Evolutionary conservation across 345 rosid genomes (phyloP), one percentile per base, ranked within the genome.

Genomic region (Salix caprea): DNA sequence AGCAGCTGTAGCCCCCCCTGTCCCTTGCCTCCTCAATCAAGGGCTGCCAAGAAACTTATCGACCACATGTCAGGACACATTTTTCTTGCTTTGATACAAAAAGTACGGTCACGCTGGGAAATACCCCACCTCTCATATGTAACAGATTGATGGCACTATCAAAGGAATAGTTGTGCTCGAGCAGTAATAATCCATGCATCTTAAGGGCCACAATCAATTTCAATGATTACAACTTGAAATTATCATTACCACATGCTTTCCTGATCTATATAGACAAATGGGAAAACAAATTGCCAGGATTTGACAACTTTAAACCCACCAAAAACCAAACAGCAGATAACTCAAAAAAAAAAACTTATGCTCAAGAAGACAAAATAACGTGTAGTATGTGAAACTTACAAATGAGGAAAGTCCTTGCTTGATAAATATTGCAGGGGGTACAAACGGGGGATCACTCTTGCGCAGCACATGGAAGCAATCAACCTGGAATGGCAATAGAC

Each of bases 391-490:
- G 18, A 72, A n/a, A 78, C 97, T 56, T 93, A 96, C 98, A 85
- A 96, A 96, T 80, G 99, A 86, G 70, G 94, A 76, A 42, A 96
- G 97, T 65, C 99, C 99, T 90, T 90, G 97, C 86, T 89, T 96
- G 79, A 96, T 84, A 77, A 96, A 92, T 78, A 85, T 89, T 61
- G 92, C 69, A 68, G 94, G 83, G 23, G 97, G 94, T 42, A 87
- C 96, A 76, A 93, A 96, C 23, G 97, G 95, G 75, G 97, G 96
- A 85, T 93, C 94, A 64, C 98, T 93, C 85, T 93, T 96, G 60
- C 99, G 94, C 78, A 96, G 87, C 75, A 96, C 98, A 78, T 96
- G 99, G 85, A 96, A 96, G 86, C 98, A 96, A 77, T 96, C 99
- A 79, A 96, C 99, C 99, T 93, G 91, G 61, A 70, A 66, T 60